Evolutionary conservation across 1,139 yeast species (phyloP).

Genomic region (Suhomyces ambrosiae): DNA sequence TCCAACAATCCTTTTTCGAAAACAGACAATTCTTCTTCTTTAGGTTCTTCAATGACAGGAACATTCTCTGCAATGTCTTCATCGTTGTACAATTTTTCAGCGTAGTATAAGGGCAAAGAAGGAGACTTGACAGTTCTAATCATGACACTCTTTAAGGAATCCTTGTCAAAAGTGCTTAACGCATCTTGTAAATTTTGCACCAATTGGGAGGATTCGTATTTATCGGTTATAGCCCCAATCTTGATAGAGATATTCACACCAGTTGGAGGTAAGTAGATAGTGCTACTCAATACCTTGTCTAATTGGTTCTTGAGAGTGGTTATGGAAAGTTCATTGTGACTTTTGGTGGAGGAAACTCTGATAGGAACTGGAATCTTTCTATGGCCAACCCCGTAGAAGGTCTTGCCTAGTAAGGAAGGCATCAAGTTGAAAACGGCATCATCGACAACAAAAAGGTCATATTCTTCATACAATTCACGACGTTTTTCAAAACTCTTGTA

Average conservation of each 20-base stretch:
- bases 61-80: conserved; percentile 28
- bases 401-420: conserved; percentile 82
- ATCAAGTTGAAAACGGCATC: conserved; percentile 76
- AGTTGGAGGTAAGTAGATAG: conserved; percentile 71
- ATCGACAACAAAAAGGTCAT: conserved; percentile 80
- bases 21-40: conserved; percentile 49
- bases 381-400: conserved; percentile 58
- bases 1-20: conserved; percentile 82
- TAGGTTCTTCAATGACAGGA: conserved; percentile 24
- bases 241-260: conserved; percentile 69
- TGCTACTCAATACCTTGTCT: conserved; percentile 56
- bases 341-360: conserved; percentile 44
- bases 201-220: conserved; percentile 33
- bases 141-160: conserved; percentile 57
- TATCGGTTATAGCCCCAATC: conserved; percentile 59
- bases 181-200: conserved; percentile 61
- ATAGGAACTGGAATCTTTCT: conserved; percentile 75
- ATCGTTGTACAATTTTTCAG: conserved; percentile 57
- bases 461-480: conserved; percentile 60
- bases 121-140: conserved; percentile 77
- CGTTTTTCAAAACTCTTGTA: conserved; percentile 71
- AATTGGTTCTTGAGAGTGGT: conserved; percentile 61
- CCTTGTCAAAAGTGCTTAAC: conserved; percentile 47
- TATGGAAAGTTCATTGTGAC: conserved; percentile 50
- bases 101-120: conserved; percentile 76